Conservation (phyloP, 768 basidiomycete species). For the Lactifluus pinguis region DNA sequence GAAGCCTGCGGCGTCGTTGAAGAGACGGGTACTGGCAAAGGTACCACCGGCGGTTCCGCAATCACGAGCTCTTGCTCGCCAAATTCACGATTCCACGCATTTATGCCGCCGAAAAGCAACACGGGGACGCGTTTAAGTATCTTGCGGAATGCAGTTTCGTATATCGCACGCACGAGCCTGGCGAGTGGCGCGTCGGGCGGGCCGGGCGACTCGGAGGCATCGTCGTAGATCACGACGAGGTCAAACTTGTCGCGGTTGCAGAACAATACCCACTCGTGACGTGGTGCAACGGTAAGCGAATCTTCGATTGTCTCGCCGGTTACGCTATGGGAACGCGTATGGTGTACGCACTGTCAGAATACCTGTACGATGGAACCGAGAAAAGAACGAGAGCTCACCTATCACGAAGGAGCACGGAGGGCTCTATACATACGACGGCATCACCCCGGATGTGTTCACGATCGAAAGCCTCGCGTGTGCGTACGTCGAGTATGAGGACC, state of each 20-base stretch:
- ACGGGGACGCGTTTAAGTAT: conserved; percentile 68
- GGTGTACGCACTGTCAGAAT: neutral
- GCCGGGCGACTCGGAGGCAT: conserved; percentile 45
- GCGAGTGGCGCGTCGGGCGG: conserved; percentile 44
- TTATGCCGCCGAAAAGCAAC: conserved; percentile 75
- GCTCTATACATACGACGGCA: conserved; percentile 79
- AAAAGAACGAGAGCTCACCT: conserved; percentile 39
- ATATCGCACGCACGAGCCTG: conserved; percentile 57
- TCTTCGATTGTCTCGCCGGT: conserved; percentile 62
- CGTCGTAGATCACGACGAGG: conserved; percentile 79
- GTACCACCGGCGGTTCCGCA: conserved; percentile 10
- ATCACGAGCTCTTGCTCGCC: conserved; percentile 33
- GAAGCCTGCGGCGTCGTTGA: neutral
- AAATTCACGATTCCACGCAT: conserved; percentile 65
- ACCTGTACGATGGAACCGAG: neutral
- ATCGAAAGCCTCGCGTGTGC: conserved; percentile 72
- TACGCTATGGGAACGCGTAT: conserved; percentile 37
- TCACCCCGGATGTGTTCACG: conserved; percentile 58
- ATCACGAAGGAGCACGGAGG: conserved; percentile 57
- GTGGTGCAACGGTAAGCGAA: conserved; percentile 61
- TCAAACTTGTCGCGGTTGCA: conserved; percentile 82
- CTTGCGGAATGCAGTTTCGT: conserved; percentile 63
- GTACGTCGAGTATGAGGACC: conserved; percentile 74
- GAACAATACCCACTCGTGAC: conserved; percentile 66
- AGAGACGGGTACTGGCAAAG: neutral